Percentiles rank a stretch among this genome's conserved stretches.
These are phyloP conservation scores for Suhomyces canberraensis DNA, from an alignment of 805 yeast genomes.

Conservation along the genomic window DNA sequence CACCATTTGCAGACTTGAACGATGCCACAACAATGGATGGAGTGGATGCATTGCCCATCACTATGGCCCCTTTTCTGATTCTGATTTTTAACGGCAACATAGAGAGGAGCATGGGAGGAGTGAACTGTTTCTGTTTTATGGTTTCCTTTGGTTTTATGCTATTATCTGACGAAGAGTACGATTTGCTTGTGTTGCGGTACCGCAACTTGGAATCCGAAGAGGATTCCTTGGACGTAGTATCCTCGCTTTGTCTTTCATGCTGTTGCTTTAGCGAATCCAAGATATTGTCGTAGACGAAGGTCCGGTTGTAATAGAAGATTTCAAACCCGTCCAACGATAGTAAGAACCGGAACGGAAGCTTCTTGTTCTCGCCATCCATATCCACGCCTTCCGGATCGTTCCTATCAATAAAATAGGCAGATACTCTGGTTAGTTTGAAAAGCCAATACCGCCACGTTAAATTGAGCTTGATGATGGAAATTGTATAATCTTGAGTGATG, in stretches of 20 bases:
- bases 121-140: neutral
- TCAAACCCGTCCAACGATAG: conserved; percentile 76
- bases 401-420: conserved; percentile 25
- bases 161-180: neutral
- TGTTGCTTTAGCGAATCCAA: conserved; percentile 33
- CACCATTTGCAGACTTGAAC: conserved; percentile 51
- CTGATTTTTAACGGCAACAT: conserved; percentile 62
- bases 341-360: conserved; percentile 54
- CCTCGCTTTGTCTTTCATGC: conserved; percentile 6
- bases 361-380: conserved; percentile 30
- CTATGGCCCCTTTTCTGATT: conserved; percentile 65
- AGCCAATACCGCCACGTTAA: conserved; percentile 93
- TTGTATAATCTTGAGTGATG: conserved; percentile 69
- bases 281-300: conserved; percentile 69
- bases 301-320: conserved; percentile 76
- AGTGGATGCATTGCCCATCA: conserved; percentile 77
- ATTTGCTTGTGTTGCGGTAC: conserved; percentile 11
- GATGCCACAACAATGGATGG: conserved; percentile 68
- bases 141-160: neutral
- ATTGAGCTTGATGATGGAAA: conserved; percentile 66
- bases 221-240: conserved; percentile 12
- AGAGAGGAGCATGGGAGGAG: conserved; percentile 20
- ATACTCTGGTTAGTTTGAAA: conserved; percentile 41
- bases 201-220: conserved; percentile 9
- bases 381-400: neutral